Conservation (phyloP, 306 rosid genomes). For the Quercus ilex region DNA sequence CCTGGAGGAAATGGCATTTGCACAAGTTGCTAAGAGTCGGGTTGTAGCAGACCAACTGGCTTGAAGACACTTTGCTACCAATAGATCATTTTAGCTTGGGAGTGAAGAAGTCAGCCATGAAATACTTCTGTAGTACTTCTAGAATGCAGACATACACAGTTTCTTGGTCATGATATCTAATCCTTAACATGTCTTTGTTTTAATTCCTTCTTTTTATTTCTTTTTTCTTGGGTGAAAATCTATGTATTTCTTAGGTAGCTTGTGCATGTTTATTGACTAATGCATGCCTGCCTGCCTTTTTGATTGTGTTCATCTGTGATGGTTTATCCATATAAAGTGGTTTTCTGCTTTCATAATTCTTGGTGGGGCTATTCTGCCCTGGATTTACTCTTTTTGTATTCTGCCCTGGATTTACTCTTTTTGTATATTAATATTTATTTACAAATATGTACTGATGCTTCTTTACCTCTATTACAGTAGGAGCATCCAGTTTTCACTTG, state of each 20-base stretch:
- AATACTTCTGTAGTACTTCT: background rate
- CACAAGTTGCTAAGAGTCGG: background rate
- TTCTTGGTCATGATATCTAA: background rate
- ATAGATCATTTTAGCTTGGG: background rate
- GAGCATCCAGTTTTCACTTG: slow-evolving; percentile 74
- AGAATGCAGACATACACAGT: background rate
- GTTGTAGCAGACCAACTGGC: background rate
- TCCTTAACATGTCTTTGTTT: background rate
- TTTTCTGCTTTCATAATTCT: background rate
- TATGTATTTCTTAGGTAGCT: background rate
- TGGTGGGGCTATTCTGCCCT: background rate
- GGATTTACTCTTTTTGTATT: background rate
- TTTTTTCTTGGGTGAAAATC: background rate
- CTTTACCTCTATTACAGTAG: slow-evolving; percentile 23
- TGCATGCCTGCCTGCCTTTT: background rate
- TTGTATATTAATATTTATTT: background rate
- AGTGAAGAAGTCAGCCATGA: background rate
- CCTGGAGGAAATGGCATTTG: background rate
- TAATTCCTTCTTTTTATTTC: background rate
- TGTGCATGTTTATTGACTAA: background rate
- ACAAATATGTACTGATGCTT: slow-evolving; percentile 11
- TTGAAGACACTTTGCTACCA: background rate
- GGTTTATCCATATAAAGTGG: background rate
- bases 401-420: background rate
- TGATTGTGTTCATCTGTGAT: background rate